Evolutionary conservation across 768 basidiomycete species (phyloP), one percentile per base, ranked within the genome.

Genomic region (Amanita phalloides): DNA sequence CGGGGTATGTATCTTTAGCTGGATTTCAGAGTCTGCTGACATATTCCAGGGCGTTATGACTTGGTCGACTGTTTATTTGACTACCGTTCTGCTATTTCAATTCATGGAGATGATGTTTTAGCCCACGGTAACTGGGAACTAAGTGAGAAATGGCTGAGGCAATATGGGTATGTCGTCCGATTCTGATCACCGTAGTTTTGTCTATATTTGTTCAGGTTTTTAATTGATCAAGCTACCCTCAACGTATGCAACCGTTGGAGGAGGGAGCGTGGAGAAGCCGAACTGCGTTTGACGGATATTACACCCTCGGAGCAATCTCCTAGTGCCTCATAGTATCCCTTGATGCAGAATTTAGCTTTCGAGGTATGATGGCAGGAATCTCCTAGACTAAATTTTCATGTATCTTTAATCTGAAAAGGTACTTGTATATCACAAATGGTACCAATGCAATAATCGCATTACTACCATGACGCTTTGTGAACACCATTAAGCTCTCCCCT

Each of bases 51-150:
- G 21, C 85, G 83, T 44, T 88, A 86, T 57, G 84, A 86, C 59
- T 68, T 96, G 11, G 79, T 84, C 0, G 90, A 91, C 54, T 89
- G 86, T 58, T 68, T 92, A 26, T 73, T 84, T 54, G 84, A 88
- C 54, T 84, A 89, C 56, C 72, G 85, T 30, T 69, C 65, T 23
- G 77, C 79, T 3, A 74, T 89, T 10, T 84, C 77, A 2, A 76
- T 94, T 41, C 92, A 96, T 54, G 91, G 90, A 10, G 89, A 95
- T 57, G 93, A 97, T 60, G 86, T 92, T 20, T 73, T 96, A n/a
- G 82, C 84, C 3, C 90, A 95, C 58, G 71, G 68, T 39, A 93
- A 90, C 60, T 96, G 93, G 91, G 94, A 97, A 66, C 74, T 96
- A 37, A 73, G 76, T 13, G 91, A 93, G 61, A 71, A 74, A 48